Evolutionary conservation across 129 eudicot genomes (phyloP).

Genomic region (Pulicaria dysenterica): DNA sequence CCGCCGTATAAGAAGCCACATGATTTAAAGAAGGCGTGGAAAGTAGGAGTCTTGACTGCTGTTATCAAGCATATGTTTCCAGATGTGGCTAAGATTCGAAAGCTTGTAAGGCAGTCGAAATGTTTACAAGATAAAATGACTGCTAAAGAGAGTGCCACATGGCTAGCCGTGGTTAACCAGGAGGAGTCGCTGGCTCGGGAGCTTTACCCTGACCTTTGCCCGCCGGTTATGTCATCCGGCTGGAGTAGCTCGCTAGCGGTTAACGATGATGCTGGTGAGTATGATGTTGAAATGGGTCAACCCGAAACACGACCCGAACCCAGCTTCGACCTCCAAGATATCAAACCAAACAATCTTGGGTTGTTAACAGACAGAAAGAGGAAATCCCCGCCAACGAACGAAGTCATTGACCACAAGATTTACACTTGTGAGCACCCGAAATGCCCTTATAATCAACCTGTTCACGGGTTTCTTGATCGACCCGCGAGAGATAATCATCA

Average conservation of each 20-base stretch:
- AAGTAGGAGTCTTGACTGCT: constrained; percentile 75
- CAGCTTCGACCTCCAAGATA: constrained; percentile 51
- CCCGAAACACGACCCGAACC: constrained; percentile 31
- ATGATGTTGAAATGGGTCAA: constrained; percentile 66
- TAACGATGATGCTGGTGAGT: constrained; percentile 65
- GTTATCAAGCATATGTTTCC: constrained; percentile 87
- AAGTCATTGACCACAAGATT: constrained; percentile 48
- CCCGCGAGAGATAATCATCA: constrained; percentile 68
- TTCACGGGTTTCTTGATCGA: constrained; percentile 64
- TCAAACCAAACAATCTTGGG: constrained; percentile 51
- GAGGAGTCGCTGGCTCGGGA: constrained; percentile 64
- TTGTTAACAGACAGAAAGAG: constrained; percentile 50
- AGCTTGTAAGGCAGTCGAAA: constrained; percentile 76
- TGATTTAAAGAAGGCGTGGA: constrained; percentile 75
- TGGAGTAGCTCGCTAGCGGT: constrained; percentile 53
- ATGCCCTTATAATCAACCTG: constrained; percentile 59
- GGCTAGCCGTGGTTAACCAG: constrained; percentile 71
- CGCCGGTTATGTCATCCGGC: constrained; percentile 54
- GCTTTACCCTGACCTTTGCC: constrained; percentile 59
- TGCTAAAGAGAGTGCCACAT: constrained; percentile 68
- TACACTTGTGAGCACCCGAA: constrained; percentile 57
- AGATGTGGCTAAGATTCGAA: constrained; percentile 63
- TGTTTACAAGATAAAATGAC: constrained; percentile 88
- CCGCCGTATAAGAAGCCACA: constrained; percentile 88
- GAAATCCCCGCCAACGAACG: constrained; percentile 45